These are phyloP conservation scores for Penicillium sp. DNA, from an alignment of 2,329 filamentous ascomycete species.

Conservation along the genomic window DNA sequence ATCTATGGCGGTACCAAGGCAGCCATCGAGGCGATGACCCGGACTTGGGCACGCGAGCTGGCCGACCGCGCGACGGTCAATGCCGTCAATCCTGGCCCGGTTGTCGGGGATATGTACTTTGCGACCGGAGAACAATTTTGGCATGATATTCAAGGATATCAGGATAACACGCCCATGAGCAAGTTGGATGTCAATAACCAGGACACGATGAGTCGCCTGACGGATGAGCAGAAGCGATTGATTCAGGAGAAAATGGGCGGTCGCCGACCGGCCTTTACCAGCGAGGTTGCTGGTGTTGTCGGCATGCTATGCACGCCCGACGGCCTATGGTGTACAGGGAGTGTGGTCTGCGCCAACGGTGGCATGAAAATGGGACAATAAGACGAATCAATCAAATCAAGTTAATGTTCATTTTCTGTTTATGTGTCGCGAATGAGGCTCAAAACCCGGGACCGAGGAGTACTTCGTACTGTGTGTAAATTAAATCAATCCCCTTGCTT, in stretches of 20 bases:
- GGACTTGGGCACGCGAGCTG: constrained; percentile 64
- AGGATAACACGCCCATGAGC: constrained; percentile 63
- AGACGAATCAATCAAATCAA: not conserved
- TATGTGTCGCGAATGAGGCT: not conserved
- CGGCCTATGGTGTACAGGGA: constrained; percentile 74
- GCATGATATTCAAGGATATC: constrained; percentile 58
- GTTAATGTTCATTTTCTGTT: not conserved
- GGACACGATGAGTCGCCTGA: constrained; percentile 52
- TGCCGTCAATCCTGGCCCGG: constrained; percentile 65
- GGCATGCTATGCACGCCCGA: constrained; percentile 73
- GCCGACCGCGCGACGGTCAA: constrained; percentile 64
- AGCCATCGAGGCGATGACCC: constrained; percentile 67
- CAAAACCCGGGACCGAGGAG: not conserved
- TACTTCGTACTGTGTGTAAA: too few relatives aligned
- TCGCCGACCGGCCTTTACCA: constrained; percentile 62
- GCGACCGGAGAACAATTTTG: constrained; percentile 58
- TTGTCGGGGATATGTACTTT: constrained; percentile 66
- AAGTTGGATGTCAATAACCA: constrained; percentile 61
- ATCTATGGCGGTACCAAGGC: constrained; percentile 68
- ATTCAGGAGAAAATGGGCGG: constrained; percentile 59
- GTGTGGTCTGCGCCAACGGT: constrained; percentile 76
- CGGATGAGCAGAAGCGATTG: constrained; percentile 61
- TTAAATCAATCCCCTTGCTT: too few relatives aligned
- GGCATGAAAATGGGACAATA: constrained; percentile 60
- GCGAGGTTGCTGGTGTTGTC: constrained; percentile 72